A percentile compares a stretch with the other conserved stretches of the same genome.
Evolutionary conservation across 495 filamentous ascomycete genomes (phyloP).

Genomic region (Penicillium ochrochloron): DNA sequence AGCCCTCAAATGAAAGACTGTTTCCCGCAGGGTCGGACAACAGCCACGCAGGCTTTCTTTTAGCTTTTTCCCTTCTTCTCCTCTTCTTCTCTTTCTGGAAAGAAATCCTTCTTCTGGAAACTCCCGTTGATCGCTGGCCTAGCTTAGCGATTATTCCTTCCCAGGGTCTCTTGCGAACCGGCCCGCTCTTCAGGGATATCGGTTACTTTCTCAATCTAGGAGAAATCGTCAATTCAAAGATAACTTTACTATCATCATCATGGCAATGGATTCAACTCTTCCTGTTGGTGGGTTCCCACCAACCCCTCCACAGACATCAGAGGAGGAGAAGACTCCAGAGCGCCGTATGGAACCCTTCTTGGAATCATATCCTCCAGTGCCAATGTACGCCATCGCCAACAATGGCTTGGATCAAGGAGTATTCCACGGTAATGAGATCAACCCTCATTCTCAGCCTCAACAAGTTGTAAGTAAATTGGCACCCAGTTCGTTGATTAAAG

Average conservation of each 20-base stretch:
- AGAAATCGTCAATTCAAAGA: not conserved
- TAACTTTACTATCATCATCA: conserved; percentile 6
- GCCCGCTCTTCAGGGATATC: conserved; percentile 9
- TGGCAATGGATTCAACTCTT: not conserved
- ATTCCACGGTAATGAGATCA: not conserved
- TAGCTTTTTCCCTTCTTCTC: conserved; percentile 27
- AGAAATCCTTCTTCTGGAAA: conserved; percentile 16
- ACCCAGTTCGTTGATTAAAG: not conserved
- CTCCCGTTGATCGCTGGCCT: conserved; percentile 5
- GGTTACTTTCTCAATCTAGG: conserved; percentile 10
- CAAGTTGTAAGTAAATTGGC: conserved; percentile 10
- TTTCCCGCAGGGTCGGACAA: conserved; percentile 18
- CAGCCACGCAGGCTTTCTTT: conserved; percentile 23
- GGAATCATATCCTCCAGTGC: conserved; percentile 16
- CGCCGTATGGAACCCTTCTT: not conserved
- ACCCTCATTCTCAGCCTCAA: conserved; percentile 3
- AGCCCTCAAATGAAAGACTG: conserved; percentile 22
- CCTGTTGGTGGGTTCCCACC: conserved; percentile 10
- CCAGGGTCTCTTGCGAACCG: conserved; percentile 20
- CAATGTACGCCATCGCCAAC: not conserved
- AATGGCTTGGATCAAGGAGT: not conserved
- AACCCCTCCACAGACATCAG: conserved; percentile 23
- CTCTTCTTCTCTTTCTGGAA: conserved; percentile 32
- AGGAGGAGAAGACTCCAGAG: conserved; percentile 12
- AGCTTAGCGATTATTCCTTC: conserved; percentile 10